Conservation (phyloP, 2,329 filamentous ascomycete species). For the Xylaria sp. region DNA sequence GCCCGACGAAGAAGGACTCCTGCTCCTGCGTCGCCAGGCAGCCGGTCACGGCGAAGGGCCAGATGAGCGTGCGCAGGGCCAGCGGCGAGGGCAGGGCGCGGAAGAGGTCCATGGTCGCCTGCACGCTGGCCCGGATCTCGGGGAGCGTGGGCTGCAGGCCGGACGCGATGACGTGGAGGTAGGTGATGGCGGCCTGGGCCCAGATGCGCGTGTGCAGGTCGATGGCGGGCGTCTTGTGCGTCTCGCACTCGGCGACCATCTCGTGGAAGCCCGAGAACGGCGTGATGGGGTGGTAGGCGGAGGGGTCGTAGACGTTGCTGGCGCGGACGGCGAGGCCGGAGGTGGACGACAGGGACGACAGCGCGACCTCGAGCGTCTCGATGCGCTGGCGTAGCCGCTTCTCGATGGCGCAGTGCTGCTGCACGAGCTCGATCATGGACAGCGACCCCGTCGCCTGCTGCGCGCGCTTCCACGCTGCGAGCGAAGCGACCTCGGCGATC, state of each 20-base stretch:
- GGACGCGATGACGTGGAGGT: constrained; percentile 43
- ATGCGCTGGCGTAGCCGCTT: constrained; percentile 33
- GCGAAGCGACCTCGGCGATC: constrained; percentile 64
- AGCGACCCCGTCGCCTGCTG: constrained; percentile 57
- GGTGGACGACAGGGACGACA: neutral
- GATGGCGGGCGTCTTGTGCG: constrained; percentile 32
- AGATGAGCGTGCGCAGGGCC: constrained; percentile 44
- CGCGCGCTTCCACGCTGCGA: constrained; percentile 67
- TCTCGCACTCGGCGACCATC: constrained; percentile 25
- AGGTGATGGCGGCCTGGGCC: constrained; percentile 46
- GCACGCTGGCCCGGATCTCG: constrained; percentile 40
- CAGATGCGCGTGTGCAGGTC: constrained; percentile 45
- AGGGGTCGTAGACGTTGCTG: constrained; percentile 33
- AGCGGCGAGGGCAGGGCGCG: constrained; percentile 39
- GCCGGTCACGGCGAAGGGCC: constrained; percentile 48
- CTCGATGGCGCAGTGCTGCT: constrained; percentile 37
- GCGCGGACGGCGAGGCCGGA: constrained; percentile 6
- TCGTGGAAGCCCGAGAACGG: constrained; percentile 39
- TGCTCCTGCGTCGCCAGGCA: constrained; percentile 43
- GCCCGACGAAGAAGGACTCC: constrained; percentile 41
- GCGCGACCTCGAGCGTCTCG: constrained; percentile 1
- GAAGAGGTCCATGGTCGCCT: constrained; percentile 40
- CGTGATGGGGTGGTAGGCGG: constrained; percentile 32
- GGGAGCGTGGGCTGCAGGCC: constrained; percentile 42
- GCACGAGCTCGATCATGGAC: constrained; percentile 51